These are phyloP conservation scores for Hsuehochloa calcarea DNA, from an alignment of 176 grass and related monocot genomes.

Conservation along the genomic window DNA sequence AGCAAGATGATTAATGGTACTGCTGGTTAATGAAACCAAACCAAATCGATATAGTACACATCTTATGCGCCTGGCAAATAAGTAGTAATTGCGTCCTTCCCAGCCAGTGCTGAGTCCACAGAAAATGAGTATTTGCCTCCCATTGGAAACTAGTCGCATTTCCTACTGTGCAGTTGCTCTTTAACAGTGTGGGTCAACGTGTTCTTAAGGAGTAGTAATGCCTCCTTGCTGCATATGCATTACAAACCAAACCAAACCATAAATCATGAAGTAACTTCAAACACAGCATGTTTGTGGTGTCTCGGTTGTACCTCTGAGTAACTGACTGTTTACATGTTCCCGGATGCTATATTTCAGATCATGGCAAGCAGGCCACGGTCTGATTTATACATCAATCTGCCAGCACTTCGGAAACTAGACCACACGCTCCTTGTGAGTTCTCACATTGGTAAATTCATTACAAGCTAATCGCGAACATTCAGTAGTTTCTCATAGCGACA, in stretches of 20 bases:
- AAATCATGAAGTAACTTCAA: not conserved
- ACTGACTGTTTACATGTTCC: not conserved
- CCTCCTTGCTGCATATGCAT: not conserved
- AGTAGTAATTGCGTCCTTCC: not conserved
- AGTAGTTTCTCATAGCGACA: not conserved
- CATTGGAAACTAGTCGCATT: not conserved
- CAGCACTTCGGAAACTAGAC: slow-evolving; percentile 83
- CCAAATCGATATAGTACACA: not conserved
- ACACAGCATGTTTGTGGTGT: not conserved
- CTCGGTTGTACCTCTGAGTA: not conserved
- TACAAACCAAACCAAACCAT: not conserved
- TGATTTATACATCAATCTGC: slow-evolving; percentile 86
- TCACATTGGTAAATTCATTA: not conserved
- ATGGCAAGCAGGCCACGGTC: slow-evolving; percentile 84
- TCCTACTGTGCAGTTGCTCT: not conserved
- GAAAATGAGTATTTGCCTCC: not conserved
- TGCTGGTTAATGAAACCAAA: slow-evolving; percentile 16
- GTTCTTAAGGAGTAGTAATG: not conserved
- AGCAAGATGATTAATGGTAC: not conserved
- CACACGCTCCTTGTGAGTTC: slow-evolving; percentile 91
- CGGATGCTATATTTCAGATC: slow-evolving; percentile 45
- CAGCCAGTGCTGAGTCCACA: too few relatives aligned
- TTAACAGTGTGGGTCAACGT: not conserved
- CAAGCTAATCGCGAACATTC: not conserved
- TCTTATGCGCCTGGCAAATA: not conserved